These are phyloP conservation scores for Trichophyton mentagrophytes DNA, from an alignment of 2,329 filamentous ascomycete genomes.

Conservation along the genomic window DNA sequence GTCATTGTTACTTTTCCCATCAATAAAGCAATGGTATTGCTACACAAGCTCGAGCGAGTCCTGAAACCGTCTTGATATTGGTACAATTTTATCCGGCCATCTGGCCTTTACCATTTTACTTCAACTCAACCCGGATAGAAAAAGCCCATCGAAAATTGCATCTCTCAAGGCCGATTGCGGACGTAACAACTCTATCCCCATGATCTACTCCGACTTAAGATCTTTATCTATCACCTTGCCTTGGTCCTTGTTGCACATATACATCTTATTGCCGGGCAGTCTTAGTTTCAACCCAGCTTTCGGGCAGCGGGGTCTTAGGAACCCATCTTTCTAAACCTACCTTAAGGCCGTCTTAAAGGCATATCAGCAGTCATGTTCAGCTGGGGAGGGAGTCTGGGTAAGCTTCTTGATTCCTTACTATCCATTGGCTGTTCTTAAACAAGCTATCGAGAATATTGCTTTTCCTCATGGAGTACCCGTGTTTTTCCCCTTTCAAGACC, in stretches of 20 bases:
- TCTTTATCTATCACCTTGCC: neutral
- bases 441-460: neutral
- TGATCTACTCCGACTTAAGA: neutral
- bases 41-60: slow-evolving; percentile 1
- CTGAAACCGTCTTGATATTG: neutral
- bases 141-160: neutral
- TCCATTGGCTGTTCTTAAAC: neutral
- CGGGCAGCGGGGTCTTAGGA: neutral
- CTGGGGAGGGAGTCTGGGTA: slow-evolving; percentile 14
- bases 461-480: neutral
- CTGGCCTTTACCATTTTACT: neutral
- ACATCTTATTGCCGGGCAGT: neutral
- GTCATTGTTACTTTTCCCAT: neutral
- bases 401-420: slow-evolving; percentile 2
- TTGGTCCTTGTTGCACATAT: neutral
- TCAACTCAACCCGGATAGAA: neutral
- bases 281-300: neutral
- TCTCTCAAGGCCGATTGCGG: neutral
- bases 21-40: neutral
- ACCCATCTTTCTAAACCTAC: neutral
- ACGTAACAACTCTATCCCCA: neutral
- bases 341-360: neutral
- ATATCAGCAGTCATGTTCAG: slow-evolving; percentile 11
- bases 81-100: neutral
- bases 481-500: neutral